Conservation (phyloP, 1,139 yeast genomes). For the Kluyveromyces sp. region DNA sequence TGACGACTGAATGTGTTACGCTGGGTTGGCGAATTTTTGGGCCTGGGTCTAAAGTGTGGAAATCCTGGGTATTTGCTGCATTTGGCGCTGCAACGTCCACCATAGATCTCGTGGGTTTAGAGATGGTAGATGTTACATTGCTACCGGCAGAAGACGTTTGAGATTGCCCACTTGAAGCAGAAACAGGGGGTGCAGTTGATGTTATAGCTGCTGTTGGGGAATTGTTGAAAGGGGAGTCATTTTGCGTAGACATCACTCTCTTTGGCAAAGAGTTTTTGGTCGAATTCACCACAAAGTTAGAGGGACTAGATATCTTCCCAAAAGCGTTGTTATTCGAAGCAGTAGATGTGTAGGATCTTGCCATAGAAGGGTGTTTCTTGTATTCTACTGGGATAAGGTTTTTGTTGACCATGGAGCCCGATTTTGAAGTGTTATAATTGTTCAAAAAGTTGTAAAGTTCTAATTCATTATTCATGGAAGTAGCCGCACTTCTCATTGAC, state of each 20-base stretch:
- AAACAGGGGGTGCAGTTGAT: slow-evolving; percentile 3
- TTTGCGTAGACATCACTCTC: slow-evolving; percentile 29
- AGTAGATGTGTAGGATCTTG: slow-evolving; percentile 3
- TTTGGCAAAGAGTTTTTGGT: slow-evolving; percentile 29
- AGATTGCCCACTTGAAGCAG: background rate
- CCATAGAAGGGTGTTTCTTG: slow-evolving; percentile 66
- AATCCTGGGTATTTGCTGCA: slow-evolving; percentile 5
- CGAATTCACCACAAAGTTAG: slow-evolving; percentile 25
- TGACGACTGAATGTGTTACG: slow-evolving; percentile 22
- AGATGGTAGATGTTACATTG: background rate
- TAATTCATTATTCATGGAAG: slow-evolving; percentile 72
- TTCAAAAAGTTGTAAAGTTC: slow-evolving; percentile 68
- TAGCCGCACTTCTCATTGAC: slow-evolving; percentile 71
- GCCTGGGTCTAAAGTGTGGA: slow-evolving; percentile 28
- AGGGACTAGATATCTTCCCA: slow-evolving; percentile 15
- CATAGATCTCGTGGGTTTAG: slow-evolving; percentile 9
- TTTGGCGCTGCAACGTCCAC: slow-evolving; percentile 6
- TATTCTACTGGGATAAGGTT: slow-evolving; percentile 63
- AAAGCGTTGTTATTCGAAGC: slow-evolving; percentile 12
- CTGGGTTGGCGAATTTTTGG: slow-evolving; percentile 17
- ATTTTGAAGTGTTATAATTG: slow-evolving; percentile 39
- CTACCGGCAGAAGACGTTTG: slow-evolving; percentile 5
- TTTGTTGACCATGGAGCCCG: slow-evolving; percentile 29
- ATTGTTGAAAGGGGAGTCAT: slow-evolving; percentile 26
- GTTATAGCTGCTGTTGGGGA: slow-evolving; percentile 9